Evolutionary conservation across 1,139 yeast genomes (phyloP).

Genomic region (Pichia sp.): DNA sequence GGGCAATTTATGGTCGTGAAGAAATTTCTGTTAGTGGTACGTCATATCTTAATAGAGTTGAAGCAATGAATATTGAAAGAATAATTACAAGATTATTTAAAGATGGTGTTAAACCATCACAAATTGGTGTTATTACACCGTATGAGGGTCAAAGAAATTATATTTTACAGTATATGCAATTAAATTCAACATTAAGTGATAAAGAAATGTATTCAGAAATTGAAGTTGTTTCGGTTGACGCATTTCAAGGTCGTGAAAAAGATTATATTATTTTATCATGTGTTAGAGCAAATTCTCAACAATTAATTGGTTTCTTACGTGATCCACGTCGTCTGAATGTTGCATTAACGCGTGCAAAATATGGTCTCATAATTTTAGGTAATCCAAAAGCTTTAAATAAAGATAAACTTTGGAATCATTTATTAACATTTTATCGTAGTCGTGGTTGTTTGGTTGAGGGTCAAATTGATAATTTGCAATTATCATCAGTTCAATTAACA

Average conservation of each 20-base stretch:
- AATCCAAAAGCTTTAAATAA: conserved; percentile 74
- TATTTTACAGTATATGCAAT: conserved; percentile 68
- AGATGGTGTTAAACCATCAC: conserved; percentile 75
- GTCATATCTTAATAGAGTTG: conserved; percentile 84
- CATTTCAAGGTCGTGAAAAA: conserved; percentile 95
- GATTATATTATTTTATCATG: conserved; percentile 85
- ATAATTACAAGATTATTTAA: conserved; percentile 65
- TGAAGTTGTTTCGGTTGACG: conserved; percentile 91
- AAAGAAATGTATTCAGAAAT: conserved; percentile 63
- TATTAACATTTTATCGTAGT: conserved; percentile 74
- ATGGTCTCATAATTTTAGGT: conserved; percentile 76
- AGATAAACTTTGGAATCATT: conserved; percentile 72
- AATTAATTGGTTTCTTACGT: conserved; percentile 77
- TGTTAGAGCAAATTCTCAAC: conserved; percentile 84
- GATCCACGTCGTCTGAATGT: conserved; percentile 92
- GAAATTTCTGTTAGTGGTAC: conserved; percentile 81
- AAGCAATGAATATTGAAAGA: conserved; percentile 86
- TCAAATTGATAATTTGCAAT: conserved; percentile 72
- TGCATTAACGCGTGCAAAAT: conserved; percentile 86
- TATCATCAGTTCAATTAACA: conserved; percentile 51
- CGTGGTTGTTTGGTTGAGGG: conserved; percentile 90
- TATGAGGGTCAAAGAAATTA: conserved; percentile 93
- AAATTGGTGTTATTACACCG: conserved; percentile 91
- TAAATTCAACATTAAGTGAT: conserved; percentile 60
- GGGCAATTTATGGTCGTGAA: conserved; percentile 88